Conservation (phyloP, 495 filamentous ascomycete genomes). For the Penicillium robsamsonii region DNA sequence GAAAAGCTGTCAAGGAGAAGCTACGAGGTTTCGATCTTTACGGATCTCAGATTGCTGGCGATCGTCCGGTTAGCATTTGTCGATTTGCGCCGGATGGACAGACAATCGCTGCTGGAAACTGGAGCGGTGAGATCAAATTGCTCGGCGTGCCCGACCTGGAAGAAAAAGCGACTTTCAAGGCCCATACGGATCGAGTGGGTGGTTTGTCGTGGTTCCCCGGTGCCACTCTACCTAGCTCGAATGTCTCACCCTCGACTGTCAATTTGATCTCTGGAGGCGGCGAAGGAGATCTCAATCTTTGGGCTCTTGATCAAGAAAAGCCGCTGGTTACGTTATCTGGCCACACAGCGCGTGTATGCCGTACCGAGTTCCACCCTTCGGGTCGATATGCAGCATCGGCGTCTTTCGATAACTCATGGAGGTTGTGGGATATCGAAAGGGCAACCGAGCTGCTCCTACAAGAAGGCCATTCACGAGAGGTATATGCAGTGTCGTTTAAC, state of each 20-base stretch:
- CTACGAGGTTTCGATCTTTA: slow-evolving; percentile 82
- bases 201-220: slow-evolving; percentile 88
- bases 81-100: slow-evolving; percentile 86
- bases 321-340: slow-evolving; percentile 82
- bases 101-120: slow-evolving; percentile 85
- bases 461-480: slow-evolving; percentile 91
- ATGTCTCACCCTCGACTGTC: slow-evolving; percentile 67
- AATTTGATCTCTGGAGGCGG: slow-evolving; percentile 91
- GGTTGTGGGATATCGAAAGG: slow-evolving; percentile 90
- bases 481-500: slow-evolving; percentile 86
- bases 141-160: slow-evolving; percentile 80
- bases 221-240: slow-evolving; percentile 67
- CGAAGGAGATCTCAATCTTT: slow-evolving; percentile 86
- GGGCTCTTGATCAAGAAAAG: slow-evolving; percentile 80
- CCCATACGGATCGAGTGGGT: slow-evolving; percentile 83
- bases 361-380: slow-evolving; percentile 92
- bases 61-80: slow-evolving; percentile 84
- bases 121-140: slow-evolving; percentile 83
- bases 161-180: slow-evolving; percentile 68
- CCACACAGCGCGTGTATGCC: slow-evolving; percentile 81
- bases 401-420: slow-evolving; percentile 95
- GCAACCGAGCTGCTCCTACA: slow-evolving; percentile 82
- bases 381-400: slow-evolving; percentile 89
- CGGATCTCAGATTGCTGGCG: slow-evolving; percentile 87
- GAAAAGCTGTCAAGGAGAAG: slow-evolving; percentile 83